Base-by-base conservation (phyloP, 495 filamentous ascomycete genomes). In the Penicillium cinerascens region DNA sequence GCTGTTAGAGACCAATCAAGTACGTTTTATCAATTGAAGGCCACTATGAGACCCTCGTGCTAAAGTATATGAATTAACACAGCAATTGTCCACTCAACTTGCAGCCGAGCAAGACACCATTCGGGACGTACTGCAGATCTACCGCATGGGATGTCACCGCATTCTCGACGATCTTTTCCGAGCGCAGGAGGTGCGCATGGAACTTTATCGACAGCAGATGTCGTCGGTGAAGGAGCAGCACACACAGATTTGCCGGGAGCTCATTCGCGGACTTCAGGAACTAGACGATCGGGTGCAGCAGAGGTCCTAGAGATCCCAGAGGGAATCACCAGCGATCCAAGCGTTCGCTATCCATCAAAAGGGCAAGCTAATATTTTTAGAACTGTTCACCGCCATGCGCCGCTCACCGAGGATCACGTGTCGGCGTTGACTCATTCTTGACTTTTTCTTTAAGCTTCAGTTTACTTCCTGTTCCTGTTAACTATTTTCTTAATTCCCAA, bases 91-190 rank as follows among this genome's bases (percentile, higher is more conserved):
- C 6, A 58, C 27, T 37, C 64, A 72, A 23, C 58, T 73, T 22
- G 63, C 65, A 10, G 51, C 55, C n/a, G 72, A 75, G 52, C 64
- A 60, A 16, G 54, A 58, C 15, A 61, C 56, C n/a, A 60, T 72
- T 10, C 55, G 38, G 4, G 42, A 61, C 16, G 60, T 69, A 8
- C 42, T 75, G 26, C 63, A 68, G 13, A 57, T 51, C 17, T 73
- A 66, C 48, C 70, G 59, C 23, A 46, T 63, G 42, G 63, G 66
- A 21, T 73, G 71, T 47, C 38, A 68, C 54, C 56, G 41, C 8
- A 64, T 69, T 16, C 59, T 75, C n/a, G 65, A 70, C 42, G 60
- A 63, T 37, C 49, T 75, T 9, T 61, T 63, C 47, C 44, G 56
- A 23, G 66, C 61, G 8, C 72, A 75, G 10, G 56, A 67, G 46